These are phyloP conservation scores for Penicillium corylophilum DNA, from an alignment of 2,329 filamentous ascomycete genomes.

Conservation along the genomic window DNA sequence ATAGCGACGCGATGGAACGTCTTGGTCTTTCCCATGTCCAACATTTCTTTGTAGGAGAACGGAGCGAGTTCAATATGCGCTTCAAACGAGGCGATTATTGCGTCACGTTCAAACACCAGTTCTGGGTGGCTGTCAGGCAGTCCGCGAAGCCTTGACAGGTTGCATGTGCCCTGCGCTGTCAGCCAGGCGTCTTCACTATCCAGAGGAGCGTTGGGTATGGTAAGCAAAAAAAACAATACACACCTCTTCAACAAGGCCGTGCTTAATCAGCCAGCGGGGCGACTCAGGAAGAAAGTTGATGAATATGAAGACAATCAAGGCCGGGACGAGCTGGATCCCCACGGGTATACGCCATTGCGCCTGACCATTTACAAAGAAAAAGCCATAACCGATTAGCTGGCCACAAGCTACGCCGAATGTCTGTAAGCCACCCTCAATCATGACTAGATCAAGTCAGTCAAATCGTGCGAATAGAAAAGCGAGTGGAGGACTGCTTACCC, in stretches of 20 bases:
- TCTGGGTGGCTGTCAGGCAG: slow-evolving; percentile 1
- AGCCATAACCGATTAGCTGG: slow-evolving; percentile 7
- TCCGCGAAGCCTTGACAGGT: slow-evolving; percentile 10
- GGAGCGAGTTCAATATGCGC: slow-evolving; percentile 7
- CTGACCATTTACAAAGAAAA: slow-evolving; percentile 10
- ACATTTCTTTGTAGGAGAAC: slow-evolving; percentile 11
- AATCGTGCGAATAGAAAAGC: neutral
- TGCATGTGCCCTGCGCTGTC: slow-evolving; percentile 2
- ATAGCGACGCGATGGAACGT: slow-evolving; percentile 10
- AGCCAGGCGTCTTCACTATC: neutral
- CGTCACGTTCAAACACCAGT: slow-evolving; percentile 1
- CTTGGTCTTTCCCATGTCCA: slow-evolving; percentile 5
- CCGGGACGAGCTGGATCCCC: neutral
- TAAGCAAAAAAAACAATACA: neutral
- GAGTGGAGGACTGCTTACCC: slow-evolving; percentile 1
- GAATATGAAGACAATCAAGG: neutral
- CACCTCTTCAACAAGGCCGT: neutral
- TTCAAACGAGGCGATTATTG: slow-evolving; percentile 13
- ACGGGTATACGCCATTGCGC: slow-evolving; percentile 5
- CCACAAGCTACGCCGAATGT: neutral
- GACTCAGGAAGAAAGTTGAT: slow-evolving; percentile 3
- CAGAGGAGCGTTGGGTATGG: neutral
- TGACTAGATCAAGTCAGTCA: neutral
- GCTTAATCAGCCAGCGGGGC: slow-evolving; percentile 2
- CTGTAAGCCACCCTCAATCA: neutral